Evolutionary conservation across 2,329 filamentous ascomycete genomes (phyloP).

Genomic region (Aspergillus texensis): DNA sequence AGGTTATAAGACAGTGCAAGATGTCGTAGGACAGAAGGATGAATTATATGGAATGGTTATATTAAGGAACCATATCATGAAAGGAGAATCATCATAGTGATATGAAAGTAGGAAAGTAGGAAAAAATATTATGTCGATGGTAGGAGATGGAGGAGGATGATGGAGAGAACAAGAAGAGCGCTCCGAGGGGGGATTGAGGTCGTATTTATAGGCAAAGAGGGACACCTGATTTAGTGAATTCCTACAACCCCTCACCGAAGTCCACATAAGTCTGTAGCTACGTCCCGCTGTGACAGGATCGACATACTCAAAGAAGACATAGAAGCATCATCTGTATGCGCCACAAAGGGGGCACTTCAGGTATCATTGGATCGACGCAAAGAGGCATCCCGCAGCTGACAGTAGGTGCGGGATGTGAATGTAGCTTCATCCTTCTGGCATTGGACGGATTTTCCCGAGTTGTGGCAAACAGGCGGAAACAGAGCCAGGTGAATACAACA

Average conservation of each 20-base stretch:
- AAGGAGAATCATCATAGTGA: neutral
- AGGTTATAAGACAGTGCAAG: too few relatives aligned
- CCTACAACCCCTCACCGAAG: neutral
- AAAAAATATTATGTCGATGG: neutral
- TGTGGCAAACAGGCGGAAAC: too few relatives aligned
- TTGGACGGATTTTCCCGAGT: too few relatives aligned
- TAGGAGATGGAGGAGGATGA: neutral
- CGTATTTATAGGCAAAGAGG: neutral
- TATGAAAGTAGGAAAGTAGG: neutral
- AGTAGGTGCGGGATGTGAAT: too few relatives aligned
- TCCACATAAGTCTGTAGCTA: neutral
- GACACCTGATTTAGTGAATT: too few relatives aligned
- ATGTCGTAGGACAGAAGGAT: too few relatives aligned
- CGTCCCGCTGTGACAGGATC: neutral
- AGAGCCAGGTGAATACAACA: too few relatives aligned
- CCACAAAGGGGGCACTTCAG: too few relatives aligned
- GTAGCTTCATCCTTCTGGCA: too few relatives aligned
- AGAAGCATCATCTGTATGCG: too few relatives aligned
- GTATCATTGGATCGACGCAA: too few relatives aligned
- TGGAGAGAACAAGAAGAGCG: neutral
- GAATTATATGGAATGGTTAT: too few relatives aligned
- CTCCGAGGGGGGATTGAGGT: neutral
- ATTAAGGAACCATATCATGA: neutral
- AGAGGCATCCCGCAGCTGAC: rapidly evolving
- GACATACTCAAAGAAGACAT: neutral